phyloP scores from a whole-genome alignment of 2,329 filamentous ascomycete species.

The Trichoderma oligosporum region DNA sequence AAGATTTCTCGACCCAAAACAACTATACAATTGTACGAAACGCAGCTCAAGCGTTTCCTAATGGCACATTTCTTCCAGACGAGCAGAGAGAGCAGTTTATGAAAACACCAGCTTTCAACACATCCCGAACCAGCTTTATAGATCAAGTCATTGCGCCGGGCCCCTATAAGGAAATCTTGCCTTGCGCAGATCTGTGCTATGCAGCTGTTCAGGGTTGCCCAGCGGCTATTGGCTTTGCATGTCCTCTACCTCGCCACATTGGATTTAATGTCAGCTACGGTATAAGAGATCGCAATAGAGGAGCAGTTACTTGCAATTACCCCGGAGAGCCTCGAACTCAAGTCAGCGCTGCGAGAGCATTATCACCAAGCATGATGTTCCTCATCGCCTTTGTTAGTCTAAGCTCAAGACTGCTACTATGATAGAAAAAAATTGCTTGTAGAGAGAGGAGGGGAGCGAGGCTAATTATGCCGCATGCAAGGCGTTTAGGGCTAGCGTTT shows the following conservation, averaged over 20 bases:
- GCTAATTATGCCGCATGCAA: slow-evolving; percentile 1
- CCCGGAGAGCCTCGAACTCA: slow-evolving; percentile 36
- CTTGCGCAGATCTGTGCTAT: slow-evolving; percentile 85
- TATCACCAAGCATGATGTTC: slow-evolving; percentile 22
- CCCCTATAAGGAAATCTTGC: slow-evolving; percentile 89
- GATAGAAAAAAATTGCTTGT: not conserved
- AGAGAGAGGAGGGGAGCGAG: not conserved
- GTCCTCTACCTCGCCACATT: slow-evolving; percentile 50
- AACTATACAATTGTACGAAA: slow-evolving; percentile 57
- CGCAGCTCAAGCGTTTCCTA: slow-evolving; percentile 64
- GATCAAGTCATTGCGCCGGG: slow-evolving; percentile 71
- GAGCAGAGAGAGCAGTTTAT: slow-evolving; percentile 28
- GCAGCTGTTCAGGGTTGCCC: slow-evolving; percentile 83
- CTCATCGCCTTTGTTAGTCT: slow-evolving; percentile 18
- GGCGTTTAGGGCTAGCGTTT: slow-evolving; percentile 13
- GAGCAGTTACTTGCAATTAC: slow-evolving; percentile 37
- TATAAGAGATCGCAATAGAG: slow-evolving; percentile 24
- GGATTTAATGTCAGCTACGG: slow-evolving; percentile 39
- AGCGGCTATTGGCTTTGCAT: slow-evolving; percentile 67
- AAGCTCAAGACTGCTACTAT: slow-evolving; percentile 1
- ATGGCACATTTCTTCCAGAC: slow-evolving; percentile 55
- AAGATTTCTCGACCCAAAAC: slow-evolving; percentile 65
- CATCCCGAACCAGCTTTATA: slow-evolving; percentile 68
- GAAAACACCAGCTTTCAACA: slow-evolving; percentile 29
- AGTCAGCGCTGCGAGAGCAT: slow-evolving; percentile 21